Conservation (phyloP, 2,329 filamentous ascomycete genomes). For the Aureobasidium subglaciale region DNA sequence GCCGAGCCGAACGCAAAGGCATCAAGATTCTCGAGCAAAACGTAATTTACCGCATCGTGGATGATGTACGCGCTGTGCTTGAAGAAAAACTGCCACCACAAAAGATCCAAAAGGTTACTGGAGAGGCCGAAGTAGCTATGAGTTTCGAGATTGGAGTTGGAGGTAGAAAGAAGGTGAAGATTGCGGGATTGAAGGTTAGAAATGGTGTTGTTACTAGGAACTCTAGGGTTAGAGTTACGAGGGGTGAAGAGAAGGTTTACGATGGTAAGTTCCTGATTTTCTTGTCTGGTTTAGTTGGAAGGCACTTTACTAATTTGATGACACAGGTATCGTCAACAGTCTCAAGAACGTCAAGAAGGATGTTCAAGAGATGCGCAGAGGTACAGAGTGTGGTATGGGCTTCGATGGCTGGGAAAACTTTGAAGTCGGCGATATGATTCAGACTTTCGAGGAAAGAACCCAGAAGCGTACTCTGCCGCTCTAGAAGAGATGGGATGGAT, state of each 20-base stretch:
- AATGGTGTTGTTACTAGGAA: constrained; percentile 66
- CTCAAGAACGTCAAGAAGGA: constrained; percentile 93
- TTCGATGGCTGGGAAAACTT: constrained; percentile 77
- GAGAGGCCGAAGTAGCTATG: constrained; percentile 80
- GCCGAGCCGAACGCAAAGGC: constrained; percentile 60
- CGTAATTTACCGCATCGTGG: constrained; percentile 73
- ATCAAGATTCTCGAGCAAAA: constrained; percentile 79
- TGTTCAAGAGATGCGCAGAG: constrained; percentile 80
- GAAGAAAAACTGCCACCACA: constrained; percentile 62
- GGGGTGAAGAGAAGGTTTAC: constrained; percentile 62
- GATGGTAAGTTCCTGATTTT: constrained; percentile 58
- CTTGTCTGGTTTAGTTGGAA: background rate
- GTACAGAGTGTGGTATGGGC: constrained; percentile 84
- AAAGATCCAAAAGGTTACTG: constrained; percentile 63
- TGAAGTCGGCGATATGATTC: constrained; percentile 73
- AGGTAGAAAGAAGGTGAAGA: constrained; percentile 60
- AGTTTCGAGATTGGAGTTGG: constrained; percentile 79
- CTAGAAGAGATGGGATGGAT: background rate
- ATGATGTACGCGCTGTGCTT: constrained; percentile 63
- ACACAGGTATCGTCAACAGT: constrained; percentile 64
- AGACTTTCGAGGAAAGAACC: constrained; percentile 72
- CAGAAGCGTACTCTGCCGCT: constrained; percentile 57
- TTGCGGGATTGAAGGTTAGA: constrained; percentile 81
- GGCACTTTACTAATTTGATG: constrained; percentile 9
- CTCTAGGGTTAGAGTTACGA: constrained; percentile 62